Evolutionary conservation across 257 asterid species (phyloP).

Genomic region (Solanum rostratum): DNA sequence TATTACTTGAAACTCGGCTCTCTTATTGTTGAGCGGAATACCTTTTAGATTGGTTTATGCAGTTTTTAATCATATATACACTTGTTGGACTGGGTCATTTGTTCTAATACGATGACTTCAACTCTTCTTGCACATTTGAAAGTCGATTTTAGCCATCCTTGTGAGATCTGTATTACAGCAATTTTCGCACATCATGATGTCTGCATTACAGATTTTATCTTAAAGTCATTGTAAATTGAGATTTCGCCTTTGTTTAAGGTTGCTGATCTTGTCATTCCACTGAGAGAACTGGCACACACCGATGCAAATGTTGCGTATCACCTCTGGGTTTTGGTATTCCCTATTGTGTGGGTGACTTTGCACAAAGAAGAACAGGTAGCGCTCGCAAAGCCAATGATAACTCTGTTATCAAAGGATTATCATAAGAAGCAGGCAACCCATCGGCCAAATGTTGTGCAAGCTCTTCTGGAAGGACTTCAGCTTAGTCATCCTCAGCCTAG

Average conservation of each 20-base stretch:
- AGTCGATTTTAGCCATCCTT: not conserved
- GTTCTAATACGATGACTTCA: not conserved
- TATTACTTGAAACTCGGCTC: not conserved
- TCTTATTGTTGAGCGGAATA: not conserved
- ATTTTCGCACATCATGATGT: not conserved
- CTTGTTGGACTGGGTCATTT: not conserved
- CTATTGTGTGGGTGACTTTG: constrained; percentile 98
- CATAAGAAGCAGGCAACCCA: constrained; percentile 92
- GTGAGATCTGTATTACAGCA: not conserved
- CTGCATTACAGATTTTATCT: not conserved
- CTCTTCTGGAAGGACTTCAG: constrained; percentile 97
- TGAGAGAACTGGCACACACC: constrained; percentile 88
- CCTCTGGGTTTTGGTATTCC: constrained; percentile 97
- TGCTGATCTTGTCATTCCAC: constrained; percentile 83
- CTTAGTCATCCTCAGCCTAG: constrained; percentile 99
- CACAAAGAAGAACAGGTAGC: constrained; percentile 94
- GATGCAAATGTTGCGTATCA: constrained; percentile 95
- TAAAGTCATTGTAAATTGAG: not conserved
- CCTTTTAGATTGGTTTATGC: not conserved
- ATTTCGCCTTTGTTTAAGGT: constrained; percentile 36
- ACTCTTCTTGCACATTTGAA: not conserved
- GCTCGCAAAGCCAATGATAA: constrained; percentile 95
- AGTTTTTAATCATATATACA: not conserved
- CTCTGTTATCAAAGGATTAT: constrained; percentile 88
- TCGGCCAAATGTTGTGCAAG: constrained; percentile 98